Base-by-base conservation (phyloP, 805 yeast species). In the Yarrowia deformans region DNA sequence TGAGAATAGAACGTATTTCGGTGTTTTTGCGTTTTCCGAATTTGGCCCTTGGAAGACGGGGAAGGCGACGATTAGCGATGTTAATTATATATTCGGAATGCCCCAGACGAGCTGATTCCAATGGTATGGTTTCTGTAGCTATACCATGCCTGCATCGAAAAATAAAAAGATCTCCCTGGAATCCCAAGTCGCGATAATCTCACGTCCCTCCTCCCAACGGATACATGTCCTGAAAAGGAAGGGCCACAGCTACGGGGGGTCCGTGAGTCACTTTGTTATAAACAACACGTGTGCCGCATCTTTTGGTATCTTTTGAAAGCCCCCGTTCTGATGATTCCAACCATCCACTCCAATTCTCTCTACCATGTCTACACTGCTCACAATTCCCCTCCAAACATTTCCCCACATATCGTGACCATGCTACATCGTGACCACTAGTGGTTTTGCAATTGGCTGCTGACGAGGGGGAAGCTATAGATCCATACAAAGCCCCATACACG, bases 361-460 rank as follows among this genome's bases (percentile, higher is more conserved):
- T n/a, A 35, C 0, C 32, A 10, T 6, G 6, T 2, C 43, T 35
- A 1, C 10, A 52, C 7, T 32, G 2, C 7, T 7, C 32, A 3
- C 16, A n/a, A 19, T 6, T 12, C n/a, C 16, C 29, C 7, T n/a
- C 29, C 7, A 18, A 45, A 18, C 2, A 19, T 19, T 45, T 16
- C 49, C 49, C 52, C 52, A 32, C 52, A 10, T 14, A n/a, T n/a
- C 8, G 7, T 7, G 35, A 13, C 12, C 18, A 35, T 18, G 43
- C 42, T 10, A 52, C 58, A 52, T 52, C 58, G 58, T 52, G 58
- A 52, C 58, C 40, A 52, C 58, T 52, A 52, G 58, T 52, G 58
- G 58, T 52, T 52, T 35, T 35, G 32, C 35, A 35, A 52, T 52
- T 52, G 58, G 58, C 58, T 52, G 54, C 54, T 49, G 54, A 49